Evolutionary conservation across 441 rosid species (phyloP).

Genomic region (Macaranga tanarius): DNA sequence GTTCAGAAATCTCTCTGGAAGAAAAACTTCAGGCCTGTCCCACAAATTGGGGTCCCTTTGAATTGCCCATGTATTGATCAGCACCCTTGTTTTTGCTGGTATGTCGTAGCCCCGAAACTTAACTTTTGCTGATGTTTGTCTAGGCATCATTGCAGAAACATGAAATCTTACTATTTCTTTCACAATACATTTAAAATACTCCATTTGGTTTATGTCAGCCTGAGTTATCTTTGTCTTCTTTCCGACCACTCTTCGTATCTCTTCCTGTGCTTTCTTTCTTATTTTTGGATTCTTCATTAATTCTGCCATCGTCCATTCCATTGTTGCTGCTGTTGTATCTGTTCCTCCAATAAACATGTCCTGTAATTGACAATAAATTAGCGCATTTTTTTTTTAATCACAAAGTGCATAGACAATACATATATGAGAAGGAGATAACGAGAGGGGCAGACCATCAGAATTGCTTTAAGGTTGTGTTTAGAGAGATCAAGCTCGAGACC

Average conservation of each 20-base stretch:
- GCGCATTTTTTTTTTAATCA: not conserved
- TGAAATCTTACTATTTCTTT: slow-evolving; percentile 16
- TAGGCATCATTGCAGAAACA: slow-evolving; percentile 11
- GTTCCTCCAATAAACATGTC: slow-evolving; percentile 37
- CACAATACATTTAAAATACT: slow-evolving; percentile 7
- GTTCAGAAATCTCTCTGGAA: slow-evolving; percentile 18
- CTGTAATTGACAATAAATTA: slow-evolving; percentile 13
- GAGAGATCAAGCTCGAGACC: slow-evolving; percentile 30
- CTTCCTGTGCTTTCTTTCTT: slow-evolving; percentile 32
- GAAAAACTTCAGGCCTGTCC: slow-evolving; percentile 8
- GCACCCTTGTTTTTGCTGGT: slow-evolving; percentile 16
- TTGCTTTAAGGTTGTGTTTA: slow-evolving; percentile 33
- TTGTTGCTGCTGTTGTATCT: slow-evolving; percentile 23
- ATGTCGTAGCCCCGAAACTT: slow-evolving; percentile 14
- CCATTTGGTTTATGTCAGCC: slow-evolving; percentile 9
- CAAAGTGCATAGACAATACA: no score
- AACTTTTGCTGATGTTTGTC: slow-evolving; percentile 13
- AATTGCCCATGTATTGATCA: slow-evolving; percentile 6
- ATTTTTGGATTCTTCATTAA: slow-evolving; percentile 30
- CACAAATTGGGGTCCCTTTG: slow-evolving; percentile 15
- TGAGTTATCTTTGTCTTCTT: slow-evolving; percentile 8
- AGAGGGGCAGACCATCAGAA: slow-evolving; percentile 22
- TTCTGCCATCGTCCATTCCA: slow-evolving; percentile 40
- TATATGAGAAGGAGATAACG: not conserved
- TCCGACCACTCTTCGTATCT: slow-evolving; percentile 24